These are phyloP conservation scores for Daldinia childiae DNA, from an alignment of 495 filamentous ascomycete species.

Conservation along the genomic window DNA sequence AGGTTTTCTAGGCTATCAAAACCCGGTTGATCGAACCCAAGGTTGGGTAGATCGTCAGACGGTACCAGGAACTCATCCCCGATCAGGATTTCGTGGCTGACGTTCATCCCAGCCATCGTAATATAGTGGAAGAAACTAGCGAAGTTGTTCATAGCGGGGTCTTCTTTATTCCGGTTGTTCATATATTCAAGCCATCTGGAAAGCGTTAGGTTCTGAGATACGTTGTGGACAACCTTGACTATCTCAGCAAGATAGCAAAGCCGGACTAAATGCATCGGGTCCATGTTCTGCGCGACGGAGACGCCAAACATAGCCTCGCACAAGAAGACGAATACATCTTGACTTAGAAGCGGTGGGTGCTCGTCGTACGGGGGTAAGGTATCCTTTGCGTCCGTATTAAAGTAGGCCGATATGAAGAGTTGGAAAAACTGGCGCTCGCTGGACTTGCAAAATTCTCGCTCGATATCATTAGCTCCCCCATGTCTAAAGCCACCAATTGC, in stretches of 20 bases:
- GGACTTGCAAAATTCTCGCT: conserved; percentile 73
- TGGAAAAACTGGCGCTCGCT: conserved; percentile 79
- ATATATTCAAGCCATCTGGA: conserved; percentile 53
- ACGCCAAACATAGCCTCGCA: conserved; percentile 75
- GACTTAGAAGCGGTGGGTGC: conserved; percentile 72
- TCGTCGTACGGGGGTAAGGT: conserved; percentile 51
- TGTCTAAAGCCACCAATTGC: conserved; percentile 75
- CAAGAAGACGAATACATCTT: conserved; percentile 91
- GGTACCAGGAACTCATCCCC: background rate
- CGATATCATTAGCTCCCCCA: conserved; percentile 66
- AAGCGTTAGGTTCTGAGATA: conserved; percentile 58
- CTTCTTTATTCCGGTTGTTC: conserved; percentile 43
- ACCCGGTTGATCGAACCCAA: conserved; percentile 55
- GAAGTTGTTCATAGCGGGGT: conserved; percentile 54
- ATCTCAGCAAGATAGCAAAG: conserved; percentile 94
- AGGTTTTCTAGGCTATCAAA: conserved; percentile 53
- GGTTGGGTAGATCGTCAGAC: conserved; percentile 40
- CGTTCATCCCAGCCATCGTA: conserved; percentile 45
- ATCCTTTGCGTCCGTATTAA: conserved; percentile 46
- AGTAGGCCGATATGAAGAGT: conserved; percentile 71
- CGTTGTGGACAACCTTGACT: conserved; percentile 72
- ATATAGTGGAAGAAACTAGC: conserved; percentile 55
- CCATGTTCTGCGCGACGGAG: conserved; percentile 60
- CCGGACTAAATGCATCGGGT: conserved; percentile 83
- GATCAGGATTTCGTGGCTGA: conserved; percentile 3